Evolutionary conservation across 805 yeast species (phyloP), one percentile per base, ranked within the genome.

Genomic region (Lachancea sp.): DNA sequence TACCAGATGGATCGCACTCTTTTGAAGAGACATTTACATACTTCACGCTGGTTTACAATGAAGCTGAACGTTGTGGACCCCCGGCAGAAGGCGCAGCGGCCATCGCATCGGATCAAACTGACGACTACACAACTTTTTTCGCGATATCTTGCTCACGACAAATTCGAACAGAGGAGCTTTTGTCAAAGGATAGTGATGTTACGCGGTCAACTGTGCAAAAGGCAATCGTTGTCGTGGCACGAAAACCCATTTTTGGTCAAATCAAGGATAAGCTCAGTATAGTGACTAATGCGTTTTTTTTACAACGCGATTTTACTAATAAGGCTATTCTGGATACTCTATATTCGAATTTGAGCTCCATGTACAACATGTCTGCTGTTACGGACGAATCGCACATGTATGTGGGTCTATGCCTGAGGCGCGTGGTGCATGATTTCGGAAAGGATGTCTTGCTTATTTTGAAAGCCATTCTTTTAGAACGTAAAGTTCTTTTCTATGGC

Each of bases 61-160:
- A 78, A 42, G 65, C 68, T 22, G 65, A 64, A 19, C 49, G 50
- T 15, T 45, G 53, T 13, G 54, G 62, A 32, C 59, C 69, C 0
- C 65, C 65, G 16, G 60, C 60, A 26, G 68, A 78, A 58, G 68
- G 78, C 58, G 61, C 75, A 58, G 51, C 68, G 62, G 55, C 67
- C 53, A 57, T 68, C 22, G 48, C 58, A 3, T 51, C 52, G 54
- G 65, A 74, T 58, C 57, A 63, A 2, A 42, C 29, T 13, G 42
- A 44, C 15, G 44, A 48, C 18, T 73, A 72, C 26, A 74, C 78
- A 1, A 93, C 99, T 0, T 65, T 89, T n/a, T 93, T 93, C 71
- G 99, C 96, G 1, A 86, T 95, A 50, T 82, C 95, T 0, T 93
- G 99, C 66, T 87, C 90, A 25, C 74, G 96, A 32, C 98, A 91